Percentiles rank a stretch among this genome's conserved stretches.
Conservation (phyloP, 2,329 filamentous ascomycete genomes). For the Tolypocladium amazonense region DNA sequence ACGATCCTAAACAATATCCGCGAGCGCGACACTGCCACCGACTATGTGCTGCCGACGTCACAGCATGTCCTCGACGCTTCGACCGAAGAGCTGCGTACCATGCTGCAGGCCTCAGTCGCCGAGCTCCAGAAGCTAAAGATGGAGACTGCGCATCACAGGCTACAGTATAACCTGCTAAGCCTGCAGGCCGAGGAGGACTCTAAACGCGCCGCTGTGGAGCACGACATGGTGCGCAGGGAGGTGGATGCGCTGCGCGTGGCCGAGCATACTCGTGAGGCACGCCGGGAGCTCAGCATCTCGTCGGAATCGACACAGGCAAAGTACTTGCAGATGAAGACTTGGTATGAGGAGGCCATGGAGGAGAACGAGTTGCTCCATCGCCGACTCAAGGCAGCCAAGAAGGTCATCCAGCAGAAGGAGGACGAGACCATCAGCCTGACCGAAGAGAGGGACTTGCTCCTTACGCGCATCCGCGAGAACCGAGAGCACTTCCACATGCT, state of each 20-base stretch:
- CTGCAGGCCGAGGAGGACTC: conserved; percentile 78
- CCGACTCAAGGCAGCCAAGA: conserved; percentile 63
- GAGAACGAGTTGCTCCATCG: conserved; percentile 55
- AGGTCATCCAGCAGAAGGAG: conserved; percentile 66
- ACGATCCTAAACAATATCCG: conserved; percentile 29
- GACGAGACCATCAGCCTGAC: conserved; percentile 58
- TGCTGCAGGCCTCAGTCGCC: conserved; percentile 43
- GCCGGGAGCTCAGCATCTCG: conserved; percentile 39
- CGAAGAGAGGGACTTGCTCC: conserved; percentile 68
- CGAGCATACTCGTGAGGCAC: conserved; percentile 56
- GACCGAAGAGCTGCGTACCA: conserved; percentile 42
- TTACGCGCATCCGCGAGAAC: conserved; percentile 80
- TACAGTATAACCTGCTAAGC: conserved; percentile 76
- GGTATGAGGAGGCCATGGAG: conserved; percentile 54
- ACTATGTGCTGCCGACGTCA: conserved; percentile 35
- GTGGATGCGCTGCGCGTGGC: conserved; percentile 72
- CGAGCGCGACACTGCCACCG: conserved; percentile 19
- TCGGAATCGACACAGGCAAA: conserved; percentile 43
- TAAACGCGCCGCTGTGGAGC: conserved; percentile 80
- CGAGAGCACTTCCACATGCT: conserved; percentile 75
- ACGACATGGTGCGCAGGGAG: conserved; percentile 82
- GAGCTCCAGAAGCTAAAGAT: conserved; percentile 59
- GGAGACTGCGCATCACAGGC: conserved; percentile 78
- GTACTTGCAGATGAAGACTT: conserved; percentile 52
- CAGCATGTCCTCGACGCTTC: conserved; percentile 42